Conservation (phyloP, 2,329 filamentous ascomycete genomes). For the Penicillium sp. region DNA sequence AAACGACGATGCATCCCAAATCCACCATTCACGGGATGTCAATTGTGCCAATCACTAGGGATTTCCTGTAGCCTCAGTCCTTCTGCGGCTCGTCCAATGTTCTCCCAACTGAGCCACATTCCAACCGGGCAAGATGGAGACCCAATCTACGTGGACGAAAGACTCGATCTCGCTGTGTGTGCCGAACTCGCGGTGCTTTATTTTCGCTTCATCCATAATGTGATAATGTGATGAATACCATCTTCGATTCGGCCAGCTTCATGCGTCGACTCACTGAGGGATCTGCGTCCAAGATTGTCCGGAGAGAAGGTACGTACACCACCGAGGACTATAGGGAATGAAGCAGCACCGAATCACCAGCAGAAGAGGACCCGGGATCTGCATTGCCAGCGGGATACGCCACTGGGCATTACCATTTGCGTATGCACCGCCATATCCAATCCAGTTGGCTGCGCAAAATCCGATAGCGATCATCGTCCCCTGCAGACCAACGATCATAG, state of each 20-base stretch:
- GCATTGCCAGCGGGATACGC: conserved; percentile 28
- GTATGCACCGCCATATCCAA: conserved; percentile 42
- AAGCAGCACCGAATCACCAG: conserved; percentile 25
- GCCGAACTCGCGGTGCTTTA: conserved; percentile 29
- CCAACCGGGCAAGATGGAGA: background rate
- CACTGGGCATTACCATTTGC: conserved; percentile 26
- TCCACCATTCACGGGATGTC: background rate
- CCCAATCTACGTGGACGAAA: background rate
- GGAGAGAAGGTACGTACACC: conserved; percentile 18
- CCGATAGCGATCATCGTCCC: conserved; percentile 46
- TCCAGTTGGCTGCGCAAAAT: conserved; percentile 49
- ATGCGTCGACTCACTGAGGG: conserved; percentile 26
- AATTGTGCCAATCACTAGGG: background rate
- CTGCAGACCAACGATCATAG: conserved; percentile 40
- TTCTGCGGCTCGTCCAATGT: background rate
- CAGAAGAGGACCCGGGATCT: conserved; percentile 24
- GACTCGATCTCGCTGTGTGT: conserved; percentile 8
- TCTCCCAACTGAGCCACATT: background rate
- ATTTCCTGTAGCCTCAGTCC: background rate
- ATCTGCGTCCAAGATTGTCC: conserved; percentile 4
- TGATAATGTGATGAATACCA: conserved; percentile 33
- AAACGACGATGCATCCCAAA: background rate
- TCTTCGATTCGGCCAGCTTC: conserved; percentile 32
- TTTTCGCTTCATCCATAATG: conserved; percentile 33
- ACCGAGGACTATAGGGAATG: conserved; percentile 26